A percentile compares a stretch with the other conserved stretches of the same genome.
phyloP scores from a whole-genome alignment of 2,329 filamentous ascomycete genomes.

The Aspergillus fumigatiaffinis region DNA sequence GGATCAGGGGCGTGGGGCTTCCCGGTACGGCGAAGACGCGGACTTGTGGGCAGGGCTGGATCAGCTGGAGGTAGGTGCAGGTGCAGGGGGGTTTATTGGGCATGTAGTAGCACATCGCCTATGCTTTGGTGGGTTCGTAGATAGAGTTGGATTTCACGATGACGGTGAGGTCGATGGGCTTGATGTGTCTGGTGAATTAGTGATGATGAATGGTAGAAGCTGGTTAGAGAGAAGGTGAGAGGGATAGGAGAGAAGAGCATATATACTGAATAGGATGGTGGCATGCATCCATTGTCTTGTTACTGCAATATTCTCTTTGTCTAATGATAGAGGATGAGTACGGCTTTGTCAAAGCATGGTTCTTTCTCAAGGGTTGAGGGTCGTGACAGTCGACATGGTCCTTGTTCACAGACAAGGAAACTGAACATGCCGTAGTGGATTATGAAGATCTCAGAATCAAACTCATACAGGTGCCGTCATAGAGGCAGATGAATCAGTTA shows the following conservation, averaged over 20 bases:
- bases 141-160: background rate
- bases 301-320: background rate
- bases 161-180: too few species aligned
- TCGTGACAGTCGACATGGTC: background rate
- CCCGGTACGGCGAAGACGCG: constrained; percentile 3
- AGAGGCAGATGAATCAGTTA: background rate
- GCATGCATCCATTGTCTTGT: background rate
- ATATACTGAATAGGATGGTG: background rate
- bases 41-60: constrained; percentile 15
- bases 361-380: background rate
- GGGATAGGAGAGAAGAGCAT: background rate
- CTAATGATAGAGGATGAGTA: background rate
- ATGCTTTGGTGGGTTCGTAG: background rate
- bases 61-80: constrained; percentile 16
- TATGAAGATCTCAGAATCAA: background rate
- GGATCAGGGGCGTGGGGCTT: constrained; percentile 12
- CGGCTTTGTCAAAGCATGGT: background rate
- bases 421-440: background rate
- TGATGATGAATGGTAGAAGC: background rate
- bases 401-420: background rate
- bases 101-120: constrained; percentile 14
- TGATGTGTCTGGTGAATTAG: background rate
- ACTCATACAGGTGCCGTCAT: too few species aligned
- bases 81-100: constrained; percentile 17
- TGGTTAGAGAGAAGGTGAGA: background rate